Evolutionary conservation across 805 yeast species (phyloP).

Genomic region (Starmerella sirachaensis): DNA sequence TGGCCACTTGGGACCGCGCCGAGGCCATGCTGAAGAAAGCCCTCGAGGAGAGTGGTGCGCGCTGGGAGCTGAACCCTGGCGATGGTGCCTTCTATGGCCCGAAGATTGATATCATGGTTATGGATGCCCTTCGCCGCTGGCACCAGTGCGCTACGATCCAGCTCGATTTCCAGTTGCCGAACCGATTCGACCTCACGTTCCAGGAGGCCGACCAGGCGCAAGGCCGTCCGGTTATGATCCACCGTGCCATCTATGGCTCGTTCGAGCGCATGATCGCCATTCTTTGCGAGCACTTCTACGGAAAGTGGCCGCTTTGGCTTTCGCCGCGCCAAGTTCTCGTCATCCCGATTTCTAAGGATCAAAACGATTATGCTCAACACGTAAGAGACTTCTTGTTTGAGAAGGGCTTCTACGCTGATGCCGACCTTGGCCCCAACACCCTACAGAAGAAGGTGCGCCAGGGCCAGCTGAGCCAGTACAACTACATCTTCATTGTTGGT

Average conservation of each 20-base stretch:
- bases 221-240: constrained; percentile 95
- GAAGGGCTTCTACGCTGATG: constrained; percentile 83
- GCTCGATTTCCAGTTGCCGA: constrained; percentile 95
- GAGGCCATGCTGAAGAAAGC: constrained; percentile 75
- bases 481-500: constrained; percentile 94
- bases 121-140: constrained; percentile 93
- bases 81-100: constrained; percentile 98
- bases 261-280: constrained; percentile 99
- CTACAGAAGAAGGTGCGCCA: constrained; percentile 95
- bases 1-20: constrained; percentile 88
- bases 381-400: constrained; percentile 52
- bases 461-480: constrained; percentile 89
- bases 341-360: constrained; percentile 93
- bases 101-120: constrained; percentile 89
- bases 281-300: constrained; percentile 94
- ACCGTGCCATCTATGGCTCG: constrained; percentile 96
- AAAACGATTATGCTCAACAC: constrained; percentile 76
- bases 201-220: constrained; percentile 37
- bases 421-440: constrained; percentile 88
- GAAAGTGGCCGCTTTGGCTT: constrained; percentile 99
- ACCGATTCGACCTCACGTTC: constrained; percentile 81
- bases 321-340: constrained; percentile 97
- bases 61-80: constrained; percentile 91
- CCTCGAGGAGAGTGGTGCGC: constrained; percentile 71
- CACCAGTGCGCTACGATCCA: constrained; percentile 99